These are phyloP conservation scores for Pugionium cornutum DNA, from an alignment of 345 rosid species.

Conservation along the genomic window DNA sequence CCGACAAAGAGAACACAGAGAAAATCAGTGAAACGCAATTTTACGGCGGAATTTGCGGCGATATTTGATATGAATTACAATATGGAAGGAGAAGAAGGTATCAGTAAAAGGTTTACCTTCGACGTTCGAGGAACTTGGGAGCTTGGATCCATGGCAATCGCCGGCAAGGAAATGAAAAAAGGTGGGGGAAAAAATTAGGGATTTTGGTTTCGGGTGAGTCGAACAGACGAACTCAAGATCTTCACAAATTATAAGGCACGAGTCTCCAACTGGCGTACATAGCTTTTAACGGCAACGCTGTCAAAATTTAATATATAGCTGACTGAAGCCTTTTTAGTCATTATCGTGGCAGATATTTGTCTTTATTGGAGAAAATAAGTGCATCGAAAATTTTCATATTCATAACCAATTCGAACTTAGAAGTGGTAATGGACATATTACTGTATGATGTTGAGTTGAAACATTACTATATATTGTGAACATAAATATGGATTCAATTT, in stretches of 20 bases:
- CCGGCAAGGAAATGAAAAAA: conserved; percentile 21
- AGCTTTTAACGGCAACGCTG: not conserved
- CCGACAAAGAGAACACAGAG: conserved; percentile 1
- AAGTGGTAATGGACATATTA: not conserved
- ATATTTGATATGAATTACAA: not conserved
- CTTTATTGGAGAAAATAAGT: no score
- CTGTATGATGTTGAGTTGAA: not conserved
- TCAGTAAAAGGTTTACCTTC: conserved; percentile 21
- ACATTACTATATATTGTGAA: not conserved
- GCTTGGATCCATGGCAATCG: conserved; percentile 38
- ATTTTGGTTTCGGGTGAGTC: rapidly evolving
- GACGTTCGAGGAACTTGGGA: conserved; percentile 11
- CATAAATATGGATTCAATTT: not conserved
- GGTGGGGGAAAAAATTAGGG: not conserved
- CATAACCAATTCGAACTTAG: no score
- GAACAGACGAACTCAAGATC: conserved; percentile 5
- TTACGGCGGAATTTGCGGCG: not conserved
- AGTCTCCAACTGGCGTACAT: no score
- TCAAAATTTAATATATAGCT: no score
- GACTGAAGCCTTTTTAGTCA: no score
- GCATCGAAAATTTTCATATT: no score
- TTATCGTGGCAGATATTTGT: no score
- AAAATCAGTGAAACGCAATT: conserved; percentile 26
- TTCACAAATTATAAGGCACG: no score
- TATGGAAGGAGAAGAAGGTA: not conserved